Percentiles rank a stretch among this genome's conserved stretches.
phyloP scores from a whole-genome alignment of 345 rosid genomes.

The Gossypium thurberi region DNA sequence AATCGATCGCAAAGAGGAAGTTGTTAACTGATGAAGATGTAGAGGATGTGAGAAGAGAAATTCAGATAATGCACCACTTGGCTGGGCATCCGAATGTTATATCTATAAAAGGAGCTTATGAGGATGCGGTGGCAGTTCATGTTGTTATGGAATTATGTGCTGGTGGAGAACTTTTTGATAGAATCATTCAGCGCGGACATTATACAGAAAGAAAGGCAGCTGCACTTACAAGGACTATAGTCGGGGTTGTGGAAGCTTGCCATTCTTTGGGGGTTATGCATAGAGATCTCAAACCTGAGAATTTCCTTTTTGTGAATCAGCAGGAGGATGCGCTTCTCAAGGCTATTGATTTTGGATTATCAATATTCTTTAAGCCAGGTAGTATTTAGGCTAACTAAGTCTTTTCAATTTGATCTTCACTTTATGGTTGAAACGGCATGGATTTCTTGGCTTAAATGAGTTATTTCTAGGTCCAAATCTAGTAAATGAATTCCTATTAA shows the following conservation, averaged over 20 bases:
- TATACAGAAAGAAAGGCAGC: constrained; percentile 84
- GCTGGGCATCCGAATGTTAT: constrained; percentile 84
- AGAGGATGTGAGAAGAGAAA: constrained; percentile 81
- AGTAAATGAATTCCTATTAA: neutral
- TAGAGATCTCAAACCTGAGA: constrained; percentile 87
- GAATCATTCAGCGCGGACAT: constrained; percentile 82
- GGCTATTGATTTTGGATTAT: constrained; percentile 83
- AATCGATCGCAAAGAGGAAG: constrained; percentile 89
- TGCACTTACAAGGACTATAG: constrained; percentile 70
- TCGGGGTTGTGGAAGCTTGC: constrained; percentile 82
- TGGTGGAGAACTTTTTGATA: constrained; percentile 86
- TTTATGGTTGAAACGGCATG: neutral
- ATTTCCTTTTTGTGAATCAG: constrained; percentile 60
- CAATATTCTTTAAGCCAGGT: constrained; percentile 88
- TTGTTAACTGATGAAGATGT: constrained; percentile 71
- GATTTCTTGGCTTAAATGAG: neutral
- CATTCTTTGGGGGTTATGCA: constrained; percentile 93
- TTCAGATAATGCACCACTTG: constrained; percentile 90
- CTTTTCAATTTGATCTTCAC: neutral
- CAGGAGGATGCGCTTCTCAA: constrained; percentile 72
- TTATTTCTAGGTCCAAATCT: neutral
- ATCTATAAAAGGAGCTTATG: constrained; percentile 72
- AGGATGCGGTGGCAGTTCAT: constrained; percentile 78
- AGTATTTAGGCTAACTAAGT: constrained; percentile 1
- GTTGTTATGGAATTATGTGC: constrained; percentile 86